Conservation (phyloP, 148 eudicot genomes). For the Hydrangea macrophylla region DNA sequence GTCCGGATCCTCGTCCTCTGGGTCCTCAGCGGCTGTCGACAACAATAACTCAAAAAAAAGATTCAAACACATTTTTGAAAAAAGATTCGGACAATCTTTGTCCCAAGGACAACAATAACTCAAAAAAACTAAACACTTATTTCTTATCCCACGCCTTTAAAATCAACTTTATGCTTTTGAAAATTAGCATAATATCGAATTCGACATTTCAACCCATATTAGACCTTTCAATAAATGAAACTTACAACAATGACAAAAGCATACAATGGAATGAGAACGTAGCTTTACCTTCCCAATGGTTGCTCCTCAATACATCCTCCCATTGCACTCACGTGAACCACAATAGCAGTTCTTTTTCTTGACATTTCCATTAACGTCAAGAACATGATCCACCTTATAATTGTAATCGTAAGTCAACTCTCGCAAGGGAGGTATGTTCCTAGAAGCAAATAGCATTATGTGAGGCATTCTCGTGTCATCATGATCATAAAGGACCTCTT, state of each 20-base stretch:
- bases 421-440: constrained; percentile 20
- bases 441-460: constrained; percentile 32
- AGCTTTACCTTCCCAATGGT: not conserved
- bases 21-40: no score
- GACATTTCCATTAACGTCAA: constrained; percentile 30
- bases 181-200: no score
- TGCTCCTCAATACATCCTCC: constrained; percentile 20
- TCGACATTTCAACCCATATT: no score
- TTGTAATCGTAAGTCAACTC: constrained; percentile 35
- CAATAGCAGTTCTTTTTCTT: constrained; percentile 28
- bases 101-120: no score
- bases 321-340: constrained; percentile 24
- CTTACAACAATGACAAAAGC: not conserved
- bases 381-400: constrained; percentile 21
- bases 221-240: no score
- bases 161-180: no score
- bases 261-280: not conserved
- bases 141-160: no score
- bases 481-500: constrained; percentile 36
- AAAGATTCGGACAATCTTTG: no score
- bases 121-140: no score
- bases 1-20: no score
- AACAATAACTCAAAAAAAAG: no score
- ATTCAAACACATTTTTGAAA: no score
- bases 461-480: constrained; percentile 29